Percentiles rank a stretch among this genome's conserved stretches.
These are phyloP conservation scores for Heimioporus sp. DNA, from an alignment of 768 basidiomycete species.

Conservation along the genomic window DNA sequence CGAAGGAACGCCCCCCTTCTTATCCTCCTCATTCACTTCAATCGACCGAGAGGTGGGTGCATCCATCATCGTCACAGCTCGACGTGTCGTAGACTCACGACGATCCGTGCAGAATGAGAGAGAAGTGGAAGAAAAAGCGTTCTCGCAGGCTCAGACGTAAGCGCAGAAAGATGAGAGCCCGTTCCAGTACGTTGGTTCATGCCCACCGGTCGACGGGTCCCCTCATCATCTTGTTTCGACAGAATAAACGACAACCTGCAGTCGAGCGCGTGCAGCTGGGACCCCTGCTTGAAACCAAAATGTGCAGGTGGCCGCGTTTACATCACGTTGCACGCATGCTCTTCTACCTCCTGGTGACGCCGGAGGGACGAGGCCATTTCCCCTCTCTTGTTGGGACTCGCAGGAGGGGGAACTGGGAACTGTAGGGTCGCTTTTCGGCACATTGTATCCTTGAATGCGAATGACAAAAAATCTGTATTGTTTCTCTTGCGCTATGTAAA, in stretches of 20 bases:
- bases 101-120: slow-evolving; percentile 68
- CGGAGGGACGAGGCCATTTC: slow-evolving; percentile 18
- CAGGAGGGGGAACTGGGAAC: slow-evolving; percentile 17
- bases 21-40: slow-evolving; percentile 28
- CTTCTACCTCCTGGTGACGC: slow-evolving; percentile 23
- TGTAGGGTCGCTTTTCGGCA: slow-evolving; percentile 21
- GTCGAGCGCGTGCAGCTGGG: slow-evolving; percentile 28
- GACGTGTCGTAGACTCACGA: not conserved
- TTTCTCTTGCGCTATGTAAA: too few relatives aligned
- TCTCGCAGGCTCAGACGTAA: slow-evolving; percentile 91
- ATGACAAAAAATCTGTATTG: slow-evolving; percentile 11
- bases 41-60: slow-evolving; percentile 27
- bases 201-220: not conserved
- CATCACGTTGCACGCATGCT: slow-evolving; percentile 25
- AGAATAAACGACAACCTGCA: slow-evolving; percentile 36
- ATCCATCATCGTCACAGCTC: not conserved
- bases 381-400: slow-evolving; percentile 24
- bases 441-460: slow-evolving; percentile 22
- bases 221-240: slow-evolving; percentile 8
- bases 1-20: slow-evolving; percentile 4
- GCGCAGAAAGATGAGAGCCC: slow-evolving; percentile 94
- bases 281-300: slow-evolving; percentile 14
- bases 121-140: slow-evolving; percentile 97
- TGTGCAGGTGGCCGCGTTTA: slow-evolving; percentile 13
- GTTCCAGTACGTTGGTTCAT: slow-evolving; percentile 69